Evolutionary conservation across 2,329 filamentous ascomycete species (phyloP).

Genomic region (Fusarium tuaranense): DNA sequence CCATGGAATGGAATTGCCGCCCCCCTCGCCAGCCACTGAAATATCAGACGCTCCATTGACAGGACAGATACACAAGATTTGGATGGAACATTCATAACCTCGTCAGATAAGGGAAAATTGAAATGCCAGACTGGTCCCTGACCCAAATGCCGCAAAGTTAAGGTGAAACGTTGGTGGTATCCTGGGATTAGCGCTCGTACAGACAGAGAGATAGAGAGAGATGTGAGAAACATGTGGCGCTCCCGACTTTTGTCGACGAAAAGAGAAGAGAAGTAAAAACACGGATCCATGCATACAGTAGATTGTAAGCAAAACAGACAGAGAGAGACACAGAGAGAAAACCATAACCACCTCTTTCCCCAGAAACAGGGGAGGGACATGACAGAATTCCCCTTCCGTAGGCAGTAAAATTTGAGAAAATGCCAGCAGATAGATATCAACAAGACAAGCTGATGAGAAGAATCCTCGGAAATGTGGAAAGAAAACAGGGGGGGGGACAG

Average conservation of each 20-base stretch:
- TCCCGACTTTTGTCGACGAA: conserved; percentile 44
- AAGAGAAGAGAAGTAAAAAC: conserved; percentile 44
- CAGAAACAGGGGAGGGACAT: conserved; percentile 31
- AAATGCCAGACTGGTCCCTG: conserved; percentile 42
- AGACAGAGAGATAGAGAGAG: conserved; percentile 36
- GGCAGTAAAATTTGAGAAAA: conserved; percentile 27
- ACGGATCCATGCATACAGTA: conserved; percentile 39
- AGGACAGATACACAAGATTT: conserved; percentile 32
- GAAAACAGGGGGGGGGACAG: conserved; percentile 38
- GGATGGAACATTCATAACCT: conserved; percentile 44
- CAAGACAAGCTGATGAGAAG: conserved; percentile 38
- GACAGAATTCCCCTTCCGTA: conserved; percentile 34
- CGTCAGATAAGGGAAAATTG: conserved; percentile 39
- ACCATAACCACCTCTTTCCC: conserved; percentile 26
- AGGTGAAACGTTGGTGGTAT: conserved; percentile 44
- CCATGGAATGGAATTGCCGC: conserved; percentile 40
- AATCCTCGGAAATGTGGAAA: conserved; percentile 38
- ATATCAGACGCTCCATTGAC: conserved; percentile 40
- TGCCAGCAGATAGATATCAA: conserved; percentile 37
- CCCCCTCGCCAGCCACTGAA: conserved; percentile 38
- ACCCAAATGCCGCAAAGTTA: conserved; percentile 39
- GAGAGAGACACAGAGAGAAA: conserved; percentile 28
- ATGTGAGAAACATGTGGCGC: conserved; percentile 39
- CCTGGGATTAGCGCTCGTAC: conserved; percentile 44
- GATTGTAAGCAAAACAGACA: conserved; percentile 45